Percentiles rank a stretch among this genome's conserved stretches.
These are phyloP conservation scores for Clonostachys chloroleuca DNA, from an alignment of 2,329 filamentous ascomycete species.

Conservation along the genomic window DNA sequence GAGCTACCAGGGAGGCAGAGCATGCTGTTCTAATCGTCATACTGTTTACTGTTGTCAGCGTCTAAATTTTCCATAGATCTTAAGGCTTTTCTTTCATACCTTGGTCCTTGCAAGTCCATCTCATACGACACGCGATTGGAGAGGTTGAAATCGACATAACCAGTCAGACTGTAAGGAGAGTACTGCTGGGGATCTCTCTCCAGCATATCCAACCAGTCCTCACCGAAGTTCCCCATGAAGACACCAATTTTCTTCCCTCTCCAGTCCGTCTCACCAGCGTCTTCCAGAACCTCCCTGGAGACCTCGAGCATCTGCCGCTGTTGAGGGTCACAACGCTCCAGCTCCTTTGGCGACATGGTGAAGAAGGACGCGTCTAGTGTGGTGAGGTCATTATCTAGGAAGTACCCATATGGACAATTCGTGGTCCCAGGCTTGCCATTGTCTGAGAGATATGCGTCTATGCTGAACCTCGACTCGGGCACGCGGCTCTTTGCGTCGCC, in stretches of 20 bases:
- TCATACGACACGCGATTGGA: background rate
- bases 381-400: constrained; percentile 26
- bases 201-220: constrained; percentile 20
- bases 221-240: constrained; percentile 25
- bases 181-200: constrained; percentile 12
- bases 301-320: constrained; percentile 32
- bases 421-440: constrained; percentile 19
- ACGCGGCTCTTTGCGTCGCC: constrained; percentile 23
- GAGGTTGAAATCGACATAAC: background rate
- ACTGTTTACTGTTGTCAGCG: constrained; percentile 10
- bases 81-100: constrained; percentile 16
- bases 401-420: constrained; percentile 19
- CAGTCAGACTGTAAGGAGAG: constrained; percentile 9
- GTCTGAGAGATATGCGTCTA: constrained; percentile 10
- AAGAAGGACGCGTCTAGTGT: constrained; percentile 30
- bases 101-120: background rate
- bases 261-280: constrained; percentile 5
- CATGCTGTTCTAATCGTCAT: constrained; percentile 28
- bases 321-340: constrained; percentile 32
- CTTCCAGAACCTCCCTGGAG: constrained; percentile 30
- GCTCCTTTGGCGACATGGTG: constrained; percentile 26
- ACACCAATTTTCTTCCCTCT: constrained; percentile 21
- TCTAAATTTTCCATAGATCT: constrained; percentile 1
- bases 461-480: constrained; percentile 13
- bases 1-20: constrained; percentile 19